Percentiles rank a stretch among this genome's conserved stretches.
These are phyloP conservation scores for Knufia fluminis DNA, from an alignment of 2,329 filamentous ascomycete genomes.

Conservation along the genomic window DNA sequence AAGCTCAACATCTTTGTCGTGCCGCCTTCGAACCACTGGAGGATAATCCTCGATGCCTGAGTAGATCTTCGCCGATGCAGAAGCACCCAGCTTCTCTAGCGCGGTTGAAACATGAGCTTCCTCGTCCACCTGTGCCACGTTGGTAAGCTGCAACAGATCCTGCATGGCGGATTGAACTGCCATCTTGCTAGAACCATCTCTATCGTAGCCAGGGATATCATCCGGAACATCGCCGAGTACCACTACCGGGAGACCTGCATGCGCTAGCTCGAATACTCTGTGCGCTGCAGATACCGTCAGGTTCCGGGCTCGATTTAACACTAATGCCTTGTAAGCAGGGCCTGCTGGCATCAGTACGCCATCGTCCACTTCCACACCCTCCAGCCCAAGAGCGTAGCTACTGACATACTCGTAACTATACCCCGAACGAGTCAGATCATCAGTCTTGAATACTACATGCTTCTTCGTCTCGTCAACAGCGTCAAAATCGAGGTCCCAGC, in stretches of 20 bases:
- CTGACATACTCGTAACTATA: conserved; percentile 39
- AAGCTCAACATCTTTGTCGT: conserved; percentile 26
- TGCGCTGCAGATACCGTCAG: conserved; percentile 29
- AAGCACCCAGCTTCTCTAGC: conserved; percentile 28
- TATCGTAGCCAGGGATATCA: conserved; percentile 17
- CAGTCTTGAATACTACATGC: neutral
- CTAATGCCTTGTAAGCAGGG: conserved; percentile 36
- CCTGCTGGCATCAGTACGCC: conserved; percentile 31
- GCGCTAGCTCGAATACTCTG: conserved; percentile 29
- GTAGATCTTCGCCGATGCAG: conserved; percentile 28
- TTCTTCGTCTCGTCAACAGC: neutral
- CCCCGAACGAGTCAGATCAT: conserved; percentile 23
- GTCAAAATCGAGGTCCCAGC: conserved; percentile 26
- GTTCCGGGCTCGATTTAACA: conserved; percentile 31
- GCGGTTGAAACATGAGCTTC: conserved; percentile 23
- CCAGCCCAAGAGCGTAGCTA: conserved; percentile 36
- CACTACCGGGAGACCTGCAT: conserved; percentile 35
- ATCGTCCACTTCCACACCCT: conserved; percentile 30
- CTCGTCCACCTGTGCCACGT: conserved; percentile 23
- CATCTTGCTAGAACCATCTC: conserved; percentile 13
- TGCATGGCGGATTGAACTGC: conserved; percentile 23
- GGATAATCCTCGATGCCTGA: too few relatives aligned
- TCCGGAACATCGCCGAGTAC: conserved; percentile 31
- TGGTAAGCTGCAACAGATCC: conserved; percentile 29
- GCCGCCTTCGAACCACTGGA: too few relatives aligned